phyloP scores from a whole-genome alignment of 75 land plant species.

The Pinus albicaulis region DNA sequence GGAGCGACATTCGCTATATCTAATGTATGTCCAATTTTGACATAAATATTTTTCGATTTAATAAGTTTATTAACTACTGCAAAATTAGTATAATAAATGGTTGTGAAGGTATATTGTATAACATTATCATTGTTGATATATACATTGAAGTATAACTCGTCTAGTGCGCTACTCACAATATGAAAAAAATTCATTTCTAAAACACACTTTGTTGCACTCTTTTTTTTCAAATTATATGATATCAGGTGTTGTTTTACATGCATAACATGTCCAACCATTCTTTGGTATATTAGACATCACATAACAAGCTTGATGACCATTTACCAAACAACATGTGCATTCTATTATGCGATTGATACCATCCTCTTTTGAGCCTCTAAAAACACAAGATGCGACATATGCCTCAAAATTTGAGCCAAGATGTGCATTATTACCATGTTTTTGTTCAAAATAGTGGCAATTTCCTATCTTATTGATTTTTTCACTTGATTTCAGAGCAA shows the following conservation, averaged over 20 bases:
- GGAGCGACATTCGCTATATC: no score
- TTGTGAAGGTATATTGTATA: no score
- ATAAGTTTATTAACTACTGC: no score
- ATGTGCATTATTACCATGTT: neutral
- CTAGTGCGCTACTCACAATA: no score
- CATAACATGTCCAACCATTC: slow-evolving; percentile 68
- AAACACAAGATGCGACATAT: slow-evolving; percentile 50
- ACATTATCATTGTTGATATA: no score
- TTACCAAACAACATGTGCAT: slow-evolving; percentile 41
- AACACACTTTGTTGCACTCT: neutral
- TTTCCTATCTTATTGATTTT: neutral
- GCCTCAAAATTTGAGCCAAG: slow-evolving; percentile 9
- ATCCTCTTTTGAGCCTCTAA: slow-evolving; percentile 41
- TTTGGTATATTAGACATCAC: slow-evolving; percentile 63
- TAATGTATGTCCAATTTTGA: no score
- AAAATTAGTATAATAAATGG: no score
- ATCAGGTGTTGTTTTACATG: slow-evolving; percentile 39
- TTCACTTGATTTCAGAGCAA: no score
- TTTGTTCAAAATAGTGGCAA: neutral
- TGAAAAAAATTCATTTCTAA: neutral
- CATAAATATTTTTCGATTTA: no score
- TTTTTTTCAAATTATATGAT: neutral
- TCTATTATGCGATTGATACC: slow-evolving; percentile 34
- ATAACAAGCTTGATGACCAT: slow-evolving; percentile 81
- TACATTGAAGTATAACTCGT: no score